Evolutionary conservation across 306 rosid genomes (phyloP).

Genomic region (Lathyrus tuberosus): DNA sequence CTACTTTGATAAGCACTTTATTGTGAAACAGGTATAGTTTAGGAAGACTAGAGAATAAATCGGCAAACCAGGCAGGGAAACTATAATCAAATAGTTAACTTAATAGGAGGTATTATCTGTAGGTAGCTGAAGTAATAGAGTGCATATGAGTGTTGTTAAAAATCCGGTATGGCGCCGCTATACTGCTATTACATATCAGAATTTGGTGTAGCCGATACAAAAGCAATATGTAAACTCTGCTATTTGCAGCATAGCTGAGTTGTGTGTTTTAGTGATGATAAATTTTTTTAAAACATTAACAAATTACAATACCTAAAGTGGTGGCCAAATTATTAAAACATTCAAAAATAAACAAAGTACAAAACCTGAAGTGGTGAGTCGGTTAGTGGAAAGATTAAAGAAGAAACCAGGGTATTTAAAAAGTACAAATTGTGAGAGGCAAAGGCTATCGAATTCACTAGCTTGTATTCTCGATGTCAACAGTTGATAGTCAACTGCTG

Average conservation of each 20-base stretch:
- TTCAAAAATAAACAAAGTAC: too few relatives aligned
- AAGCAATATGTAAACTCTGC: background rate
- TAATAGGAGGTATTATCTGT: background rate
- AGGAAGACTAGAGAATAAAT: background rate
- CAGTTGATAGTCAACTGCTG: background rate
- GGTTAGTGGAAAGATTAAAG: too few relatives aligned
- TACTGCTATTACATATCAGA: background rate
- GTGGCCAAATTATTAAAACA: too few relatives aligned
- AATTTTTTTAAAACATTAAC: too few relatives aligned
- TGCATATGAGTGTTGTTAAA: background rate
- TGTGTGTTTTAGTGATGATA: too few relatives aligned
- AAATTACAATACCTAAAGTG: too few relatives aligned
- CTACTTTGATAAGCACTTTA: background rate
- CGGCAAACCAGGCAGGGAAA: background rate
- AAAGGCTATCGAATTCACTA: background rate
- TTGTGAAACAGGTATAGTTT: background rate
- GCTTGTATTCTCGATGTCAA: conserved; percentile 3
- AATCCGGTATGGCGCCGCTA: background rate
- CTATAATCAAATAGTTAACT: background rate
- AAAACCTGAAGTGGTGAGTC: too few relatives aligned
- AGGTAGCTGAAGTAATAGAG: background rate
- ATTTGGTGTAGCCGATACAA: background rate
- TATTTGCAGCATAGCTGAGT: background rate
- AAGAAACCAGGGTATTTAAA: background rate
- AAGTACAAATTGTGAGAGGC: background rate